These are phyloP conservation scores for Phytophthora kernoviae DNA, from an alignment of 352 stramenopile species.

Conservation along the genomic window DNA sequence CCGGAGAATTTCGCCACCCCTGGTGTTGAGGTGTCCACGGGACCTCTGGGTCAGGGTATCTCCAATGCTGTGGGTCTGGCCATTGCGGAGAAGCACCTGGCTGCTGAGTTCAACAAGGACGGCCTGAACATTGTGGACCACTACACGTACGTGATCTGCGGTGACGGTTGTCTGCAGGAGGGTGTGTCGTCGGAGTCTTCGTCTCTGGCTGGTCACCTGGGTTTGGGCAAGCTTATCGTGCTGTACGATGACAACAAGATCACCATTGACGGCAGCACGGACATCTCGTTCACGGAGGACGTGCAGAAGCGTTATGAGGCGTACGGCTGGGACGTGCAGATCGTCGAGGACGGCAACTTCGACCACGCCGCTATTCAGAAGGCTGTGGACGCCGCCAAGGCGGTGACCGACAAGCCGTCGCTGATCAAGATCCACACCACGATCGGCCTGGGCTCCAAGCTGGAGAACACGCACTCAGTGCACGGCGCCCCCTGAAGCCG, in stretches of 20 bases:
- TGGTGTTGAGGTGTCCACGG: slow-evolving; percentile 97
- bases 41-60: slow-evolving; percentile 97
- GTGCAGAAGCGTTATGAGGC: slow-evolving; percentile 97
- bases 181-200: slow-evolving; percentile 96
- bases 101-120: slow-evolving; percentile 98
- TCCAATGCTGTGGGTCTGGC: slow-evolving; percentile 98
- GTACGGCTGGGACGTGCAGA: slow-evolving; percentile 98
- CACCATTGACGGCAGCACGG: slow-evolving; percentile 98
- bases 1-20: slow-evolving; percentile 97
- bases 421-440: slow-evolving; percentile 98
- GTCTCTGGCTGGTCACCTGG: slow-evolving; percentile 97
- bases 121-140: slow-evolving; percentile 96
- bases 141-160: slow-evolving; percentile 99
- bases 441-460: slow-evolving; percentile 96
- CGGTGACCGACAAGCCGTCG: slow-evolving; percentile 95
- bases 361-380: slow-evolving; percentile 92
- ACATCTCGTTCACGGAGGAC: slow-evolving; percentile 98
- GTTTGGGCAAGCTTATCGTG: slow-evolving; percentile 98
- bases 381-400: slow-evolving; percentile 95
- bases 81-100: slow-evolving; percentile 97
- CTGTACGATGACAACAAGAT: slow-evolving; percentile 99
- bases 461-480: slow-evolving; percentile 93
- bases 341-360: slow-evolving; percentile 94
- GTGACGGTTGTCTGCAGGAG: slow-evolving; percentile 99
- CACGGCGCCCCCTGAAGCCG: slow-evolving; percentile 97